Percentiles rank a stretch among this genome's conserved stretches.
Evolutionary conservation across 2,329 filamentous ascomycete species (phyloP).

Genomic region (Xylaria sp.): DNA sequence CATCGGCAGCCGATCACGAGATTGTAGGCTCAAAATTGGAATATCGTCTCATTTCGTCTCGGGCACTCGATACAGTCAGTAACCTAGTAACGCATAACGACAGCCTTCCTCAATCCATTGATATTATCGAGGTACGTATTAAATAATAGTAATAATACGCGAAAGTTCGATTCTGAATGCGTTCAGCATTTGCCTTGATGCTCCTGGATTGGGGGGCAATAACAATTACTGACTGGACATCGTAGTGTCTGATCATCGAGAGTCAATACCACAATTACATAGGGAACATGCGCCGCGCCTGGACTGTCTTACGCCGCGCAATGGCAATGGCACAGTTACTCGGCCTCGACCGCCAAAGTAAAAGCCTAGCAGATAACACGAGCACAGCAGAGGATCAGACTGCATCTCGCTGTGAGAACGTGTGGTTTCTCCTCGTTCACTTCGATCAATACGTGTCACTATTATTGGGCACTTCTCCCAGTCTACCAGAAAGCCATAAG

Average conservation of each 20-base stretch:
- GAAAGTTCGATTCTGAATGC: neutral
- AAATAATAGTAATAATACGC: neutral
- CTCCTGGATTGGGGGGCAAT: neutral
- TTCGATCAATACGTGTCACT: conserved; percentile 61
- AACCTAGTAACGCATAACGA: conserved; percentile 59
- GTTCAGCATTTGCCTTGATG: neutral
- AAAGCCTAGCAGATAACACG: conserved; percentile 25
- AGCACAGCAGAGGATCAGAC: conserved; percentile 45
- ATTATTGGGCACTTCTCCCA: conserved; percentile 59
- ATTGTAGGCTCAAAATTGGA: neutral
- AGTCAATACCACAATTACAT: conserved; percentile 58
- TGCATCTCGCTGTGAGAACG: conserved; percentile 50
- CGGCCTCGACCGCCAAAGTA: conserved; percentile 47
- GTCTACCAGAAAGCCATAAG: conserved; percentile 48
- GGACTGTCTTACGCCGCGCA: conserved; percentile 58
- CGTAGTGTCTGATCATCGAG: conserved; percentile 56
- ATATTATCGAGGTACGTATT: conserved; percentile 56
- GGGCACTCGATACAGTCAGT: conserved; percentile 46
- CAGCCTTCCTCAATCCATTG: conserved; percentile 56
- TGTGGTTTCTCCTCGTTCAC: conserved; percentile 60
- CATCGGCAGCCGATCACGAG: conserved; percentile 13
- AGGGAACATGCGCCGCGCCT: conserved; percentile 59
- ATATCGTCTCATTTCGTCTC: conserved; percentile 23
- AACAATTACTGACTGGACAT: conserved; percentile 45
- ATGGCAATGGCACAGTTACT: conserved; percentile 58